Conservation (phyloP, 805 yeast genomes). For the Saturnispora dispora region DNA sequence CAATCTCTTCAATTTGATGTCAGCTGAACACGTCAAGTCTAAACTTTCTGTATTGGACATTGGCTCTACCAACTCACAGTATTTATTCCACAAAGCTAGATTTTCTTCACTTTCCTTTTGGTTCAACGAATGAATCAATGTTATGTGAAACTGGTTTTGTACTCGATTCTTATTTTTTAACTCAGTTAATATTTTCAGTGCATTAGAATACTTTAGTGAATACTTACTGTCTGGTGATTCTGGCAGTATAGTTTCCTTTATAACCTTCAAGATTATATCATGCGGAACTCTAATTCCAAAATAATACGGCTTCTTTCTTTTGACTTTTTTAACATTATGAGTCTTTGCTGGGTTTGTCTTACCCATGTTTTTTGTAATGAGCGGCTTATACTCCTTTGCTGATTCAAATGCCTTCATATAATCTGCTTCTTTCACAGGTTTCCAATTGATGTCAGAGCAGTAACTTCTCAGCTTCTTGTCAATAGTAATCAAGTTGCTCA, state of each 20-base stretch:
- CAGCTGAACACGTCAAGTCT: constrained; percentile 20
- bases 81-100: constrained; percentile 15
- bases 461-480: constrained; percentile 29
- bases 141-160: constrained; percentile 56
- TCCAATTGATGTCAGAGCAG: constrained; percentile 36
- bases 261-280: not conserved
- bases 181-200: constrained; percentile 2
- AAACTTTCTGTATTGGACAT: not conserved
- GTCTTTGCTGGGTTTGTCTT: not conserved
- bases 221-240: not conserved
- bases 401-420: constrained; percentile 38
- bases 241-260: not conserved
- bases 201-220: not conserved
- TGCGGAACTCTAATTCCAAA: constrained; percentile 35
- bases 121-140: constrained; percentile 42
- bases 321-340: not conserved
- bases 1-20: constrained; percentile 34
- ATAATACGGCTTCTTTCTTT: constrained; percentile 30
- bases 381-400: constrained; percentile 51
- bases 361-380: constrained; percentile 31
- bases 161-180: constrained; percentile 30
- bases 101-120: constrained; percentile 11
- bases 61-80: constrained; percentile 8
- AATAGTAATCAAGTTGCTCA: constrained; percentile 39
- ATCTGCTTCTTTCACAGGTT: constrained; percentile 33